Conservation (phyloP, 352 stramenopile species). For the Globisporangium solare region DNA sequence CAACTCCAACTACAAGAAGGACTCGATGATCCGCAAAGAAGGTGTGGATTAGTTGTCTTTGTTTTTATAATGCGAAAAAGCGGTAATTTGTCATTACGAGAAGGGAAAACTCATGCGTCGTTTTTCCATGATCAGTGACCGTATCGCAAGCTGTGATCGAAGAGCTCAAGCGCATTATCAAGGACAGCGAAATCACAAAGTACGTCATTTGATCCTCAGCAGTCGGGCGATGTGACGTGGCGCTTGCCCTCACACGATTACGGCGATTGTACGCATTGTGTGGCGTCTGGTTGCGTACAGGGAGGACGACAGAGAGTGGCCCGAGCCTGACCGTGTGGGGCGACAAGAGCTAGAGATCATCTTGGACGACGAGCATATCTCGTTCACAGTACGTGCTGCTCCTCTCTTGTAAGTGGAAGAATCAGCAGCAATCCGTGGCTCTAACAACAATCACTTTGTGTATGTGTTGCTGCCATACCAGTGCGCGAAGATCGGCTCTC, state of each 20-base stretch:
- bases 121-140: constrained; percentile 47
- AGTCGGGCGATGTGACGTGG: background rate
- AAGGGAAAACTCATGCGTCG: too few species aligned
- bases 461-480: constrained; percentile 18
- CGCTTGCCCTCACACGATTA: background rate
- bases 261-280: background rate
- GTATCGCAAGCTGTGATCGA: constrained; percentile 90
- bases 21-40: constrained; percentile 97
- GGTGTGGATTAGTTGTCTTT: constrained; percentile 29
- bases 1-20: constrained; percentile 98
- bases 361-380: constrained; percentile 94
- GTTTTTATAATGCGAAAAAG: background rate
- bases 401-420: background rate
- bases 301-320: constrained; percentile 96
- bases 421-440: background rate
- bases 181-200: constrained; percentile 89
- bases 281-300: constrained; percentile 19
- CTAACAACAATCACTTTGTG: background rate
- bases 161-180: constrained; percentile 93
- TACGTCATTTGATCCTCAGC: constrained; percentile 22
- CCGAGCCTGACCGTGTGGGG: constrained; percentile 89
- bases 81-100: too few species aligned
- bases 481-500: constrained; percentile 94
- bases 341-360: constrained; percentile 96
- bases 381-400: constrained; percentile 83